Evolutionary conservation across 768 basidiomycete species (phyloP), one percentile per base, ranked within the genome.

Genomic region (Amanita rubescens): DNA sequence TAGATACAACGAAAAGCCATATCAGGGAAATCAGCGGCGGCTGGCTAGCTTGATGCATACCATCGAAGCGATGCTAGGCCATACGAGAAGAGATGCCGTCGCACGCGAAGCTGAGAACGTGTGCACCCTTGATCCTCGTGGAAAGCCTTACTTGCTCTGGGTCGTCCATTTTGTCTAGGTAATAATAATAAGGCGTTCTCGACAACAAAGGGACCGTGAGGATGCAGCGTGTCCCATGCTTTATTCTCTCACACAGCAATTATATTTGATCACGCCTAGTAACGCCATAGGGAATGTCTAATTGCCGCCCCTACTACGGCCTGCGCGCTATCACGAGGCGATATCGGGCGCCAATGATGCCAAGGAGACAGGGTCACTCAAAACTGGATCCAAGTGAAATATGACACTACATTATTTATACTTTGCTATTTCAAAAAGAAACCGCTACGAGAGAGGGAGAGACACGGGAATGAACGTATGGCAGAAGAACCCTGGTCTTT

Each of bases 21-120:
- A 52, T 52, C 51, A 52, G 51, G 51, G 51, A 52, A 44, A 52
- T 52, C 51, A 52, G 51, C 51, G 19, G 37, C 11, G 20, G 19
- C 24, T 15, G 37, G 34, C 5, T 19, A 27, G 20, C 20, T 20
- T 41, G 37, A 41, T 41, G 27, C 35, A 51, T 51, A 39, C 27
- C 37, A 41, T 25, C 15, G 39, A 51, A 38, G 49, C 39, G 49
- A 51, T 51, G 49, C 49, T 38, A 35, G 43, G 22, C 43, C 43
- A 24, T 24, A 37, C 27, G 25, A 46, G 44, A 46, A 30, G 44
- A 46, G 44, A 46, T 46, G 25, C 27, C n/a, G 44, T 46, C n/a
- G 44, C n/a, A 46, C n/a, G 30, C 43, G 44, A 46, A 46, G 44
- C 27, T 30, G 9, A 15, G 30, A 30, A 46, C 41, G 27, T 30